Evolutionary conservation across 2,329 filamentous ascomycete genomes (phyloP).

Genomic region (Rhexocercosporidium sp.): DNA sequence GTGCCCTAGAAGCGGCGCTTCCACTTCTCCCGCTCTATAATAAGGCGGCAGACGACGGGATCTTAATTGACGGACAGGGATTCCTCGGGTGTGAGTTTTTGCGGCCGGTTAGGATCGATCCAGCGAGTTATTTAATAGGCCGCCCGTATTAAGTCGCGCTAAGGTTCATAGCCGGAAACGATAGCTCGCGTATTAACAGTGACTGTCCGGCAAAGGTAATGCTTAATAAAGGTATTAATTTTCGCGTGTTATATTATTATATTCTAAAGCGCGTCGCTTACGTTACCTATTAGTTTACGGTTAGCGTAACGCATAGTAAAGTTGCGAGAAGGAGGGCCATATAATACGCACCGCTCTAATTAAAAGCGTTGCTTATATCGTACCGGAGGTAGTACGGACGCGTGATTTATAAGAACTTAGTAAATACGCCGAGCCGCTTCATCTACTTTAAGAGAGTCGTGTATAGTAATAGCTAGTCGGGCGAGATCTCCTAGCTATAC

Average conservation of each 20-base stretch:
- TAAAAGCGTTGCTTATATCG: too few relatives aligned
- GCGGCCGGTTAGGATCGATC: slow-evolving; percentile 28
- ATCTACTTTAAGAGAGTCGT: too few relatives aligned
- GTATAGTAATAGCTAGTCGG: too few relatives aligned
- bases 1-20: slow-evolving; percentile 27
- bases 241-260: slow-evolving; percentile 32
- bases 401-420: too few relatives aligned
- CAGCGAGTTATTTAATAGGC: slow-evolving; percentile 28
- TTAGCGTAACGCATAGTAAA: slow-evolving; percentile 22
- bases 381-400: too few relatives aligned
- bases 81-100: slow-evolving; percentile 29
- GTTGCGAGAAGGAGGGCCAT: neutral
- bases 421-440: too few relatives aligned
- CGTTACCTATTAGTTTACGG: slow-evolving; percentile 16
- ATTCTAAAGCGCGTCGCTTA: slow-evolving; percentile 31
- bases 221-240: slow-evolving; percentile 31
- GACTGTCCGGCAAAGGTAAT: slow-evolving; percentile 25
- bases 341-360: too few relatives aligned
- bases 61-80: slow-evolving; percentile 30
- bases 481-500: too few relatives aligned
- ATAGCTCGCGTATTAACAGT: slow-evolving; percentile 27
- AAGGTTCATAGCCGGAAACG: slow-evolving; percentile 23
- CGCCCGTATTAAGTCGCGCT: slow-evolving; percentile 27
- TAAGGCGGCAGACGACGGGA: slow-evolving; percentile 24
- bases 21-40: slow-evolving; percentile 26